phyloP scores from a whole-genome alignment of 176 grass and related monocot genomes.

The Oryza longistaminata region DNA sequence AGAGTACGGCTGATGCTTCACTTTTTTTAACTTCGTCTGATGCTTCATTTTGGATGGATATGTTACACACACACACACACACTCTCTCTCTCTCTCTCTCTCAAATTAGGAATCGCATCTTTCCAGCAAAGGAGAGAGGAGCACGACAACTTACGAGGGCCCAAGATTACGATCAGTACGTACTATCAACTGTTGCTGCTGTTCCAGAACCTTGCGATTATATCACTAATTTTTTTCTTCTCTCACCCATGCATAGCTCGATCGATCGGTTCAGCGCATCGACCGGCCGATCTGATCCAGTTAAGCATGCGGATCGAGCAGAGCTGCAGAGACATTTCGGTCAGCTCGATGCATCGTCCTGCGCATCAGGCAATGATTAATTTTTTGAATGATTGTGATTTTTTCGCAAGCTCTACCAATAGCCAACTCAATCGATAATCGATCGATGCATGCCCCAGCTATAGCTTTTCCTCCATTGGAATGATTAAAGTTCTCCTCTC shows the following conservation, averaged over 20 bases:
- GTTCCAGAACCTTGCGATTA: conserved; percentile 16
- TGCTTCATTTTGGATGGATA: not conserved
- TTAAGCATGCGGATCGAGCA: not conserved
- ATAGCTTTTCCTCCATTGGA: not conserved
- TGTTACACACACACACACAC: no score
- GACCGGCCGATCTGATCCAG: conserved; percentile 6
- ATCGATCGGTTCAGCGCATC: not conserved
- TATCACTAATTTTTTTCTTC: conserved; percentile 4
- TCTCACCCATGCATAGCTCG: not conserved
- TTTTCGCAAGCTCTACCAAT: conserved; percentile 31
- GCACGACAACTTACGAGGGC: conserved; percentile 9
- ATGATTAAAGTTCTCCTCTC: conserved; percentile 27
- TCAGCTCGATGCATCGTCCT: not conserved
- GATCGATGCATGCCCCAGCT: not conserved
- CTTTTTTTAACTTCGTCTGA: not conserved
- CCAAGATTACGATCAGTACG: not conserved
- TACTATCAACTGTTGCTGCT: not conserved
- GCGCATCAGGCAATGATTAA: conserved; percentile 34
- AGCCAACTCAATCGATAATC: not conserved
- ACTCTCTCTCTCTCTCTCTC: not conserved
- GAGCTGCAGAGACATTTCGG: not conserved
- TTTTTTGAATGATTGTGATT: conserved; percentile 33
- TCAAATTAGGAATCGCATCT: not conserved
- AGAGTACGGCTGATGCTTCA: not conserved
- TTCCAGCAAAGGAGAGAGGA: conserved; percentile 7